phyloP scores from a whole-genome alignment of 2,329 filamentous ascomycete genomes.

The Diaporthe citriasiana region DNA sequence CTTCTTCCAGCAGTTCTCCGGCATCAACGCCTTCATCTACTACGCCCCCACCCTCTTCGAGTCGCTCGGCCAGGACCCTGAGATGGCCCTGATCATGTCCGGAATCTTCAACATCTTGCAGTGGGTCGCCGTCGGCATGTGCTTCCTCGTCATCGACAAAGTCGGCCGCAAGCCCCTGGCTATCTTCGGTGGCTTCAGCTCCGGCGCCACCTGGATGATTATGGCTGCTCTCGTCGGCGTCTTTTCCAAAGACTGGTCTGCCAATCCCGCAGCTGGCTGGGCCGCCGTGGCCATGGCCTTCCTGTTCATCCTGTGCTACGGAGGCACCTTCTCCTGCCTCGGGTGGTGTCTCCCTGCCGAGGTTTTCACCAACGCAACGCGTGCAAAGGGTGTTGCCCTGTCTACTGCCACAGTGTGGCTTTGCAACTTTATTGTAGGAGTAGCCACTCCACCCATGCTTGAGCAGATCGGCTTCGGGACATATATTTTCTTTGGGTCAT shows the following conservation, averaged over 20 bases:
- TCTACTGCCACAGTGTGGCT: conserved; percentile 72
- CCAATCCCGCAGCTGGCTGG: conserved; percentile 66
- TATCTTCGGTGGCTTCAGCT: conserved; percentile 63
- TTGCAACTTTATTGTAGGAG: conserved; percentile 73
- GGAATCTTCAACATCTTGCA: conserved; percentile 58
- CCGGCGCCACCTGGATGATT: conserved; percentile 64
- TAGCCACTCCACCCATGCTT: conserved; percentile 72
- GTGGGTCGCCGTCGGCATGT: conserved; percentile 63
- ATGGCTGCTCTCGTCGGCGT: conserved; percentile 65
- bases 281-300: conserved; percentile 60
- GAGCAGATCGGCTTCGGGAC: conserved; percentile 63
- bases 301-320: conserved; percentile 33
- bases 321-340: conserved; percentile 48
- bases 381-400: conserved; percentile 74
- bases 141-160: conserved; percentile 61
- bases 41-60: conserved; percentile 64
- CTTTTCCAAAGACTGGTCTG: conserved; percentile 62
- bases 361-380: conserved; percentile 72
- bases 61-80: conserved; percentile 27
- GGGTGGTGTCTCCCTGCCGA: conserved; percentile 62
- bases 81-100: conserved; percentile 37
- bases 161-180: conserved; percentile 60
- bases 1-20: conserved; percentile 65
- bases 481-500: conserved; percentile 72
- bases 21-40: conserved; percentile 67